Evolutionary conservation across 345 rosid genomes (phyloP), one percentile per base, ranked within the genome.

Genomic region (Aquilaria malaccensis): DNA sequence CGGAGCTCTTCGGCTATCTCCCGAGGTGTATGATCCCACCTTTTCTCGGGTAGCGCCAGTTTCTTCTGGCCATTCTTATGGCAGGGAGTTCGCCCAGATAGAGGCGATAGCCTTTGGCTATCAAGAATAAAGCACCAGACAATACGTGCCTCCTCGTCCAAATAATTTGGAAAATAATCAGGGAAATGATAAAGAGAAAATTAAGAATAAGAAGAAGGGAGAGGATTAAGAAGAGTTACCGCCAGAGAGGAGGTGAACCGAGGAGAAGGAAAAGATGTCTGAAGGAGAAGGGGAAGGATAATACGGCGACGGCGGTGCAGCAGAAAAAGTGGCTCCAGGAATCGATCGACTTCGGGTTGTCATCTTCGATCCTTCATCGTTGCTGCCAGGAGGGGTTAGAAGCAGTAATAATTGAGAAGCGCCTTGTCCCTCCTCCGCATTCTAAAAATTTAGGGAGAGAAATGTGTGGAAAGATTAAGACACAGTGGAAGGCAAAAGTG

Each of bases 251-350:
- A 79, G 60, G 63, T 75, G 81, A 11, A 83, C 63, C 61, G 84
- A 55, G 71, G 88, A 79, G 76, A 77, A 67, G 69, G 69, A 57
- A 41, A 64, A 60, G 70, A 67, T 79, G 62, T 22, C 56, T 75
- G 1, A 74, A 56, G 69, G 79, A 73, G 79, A 80, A 33, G 53
- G 79, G 60, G 73, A 74, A 79, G 13, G 77, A 70, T 73, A 74
- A 11, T 62, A 81, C 83, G 29, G 75, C 60, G 74, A 74, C 64
- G 58, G 83, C 30, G 51, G 86, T 80, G 80, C 79, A 78, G 70
- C 85, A 77, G 70, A 81, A 88, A 70, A 84, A 76, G 63, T 81
- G 74, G 65, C 73, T 76, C 85, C 84, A 83, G 0, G 85, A 73
- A 58, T 73, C 78, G 70, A 58, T 22, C 22, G 22, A 22, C 77